Conservation (phyloP, 306 rosid genomes). For the Dalbergia cochinchinensis region DNA sequence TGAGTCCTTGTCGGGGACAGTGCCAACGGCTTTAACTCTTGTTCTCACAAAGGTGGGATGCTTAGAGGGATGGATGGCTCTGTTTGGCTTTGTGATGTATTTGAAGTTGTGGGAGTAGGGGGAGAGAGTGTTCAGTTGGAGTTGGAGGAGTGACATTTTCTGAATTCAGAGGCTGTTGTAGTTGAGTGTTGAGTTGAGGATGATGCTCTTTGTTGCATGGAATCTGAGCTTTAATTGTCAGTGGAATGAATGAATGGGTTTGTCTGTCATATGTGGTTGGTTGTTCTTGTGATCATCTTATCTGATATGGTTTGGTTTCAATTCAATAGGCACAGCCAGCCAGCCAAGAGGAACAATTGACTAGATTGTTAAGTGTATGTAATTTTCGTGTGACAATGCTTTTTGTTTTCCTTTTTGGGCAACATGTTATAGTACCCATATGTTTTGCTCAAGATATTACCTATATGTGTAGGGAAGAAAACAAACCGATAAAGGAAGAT, state of each 20-base stretch:
- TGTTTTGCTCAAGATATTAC: too few species aligned
- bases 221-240: neutral
- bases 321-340: too few species aligned
- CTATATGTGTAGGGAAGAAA: too few species aligned
- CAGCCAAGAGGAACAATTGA: too few species aligned
- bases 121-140: slow-evolving; percentile 55
- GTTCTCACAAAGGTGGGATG: slow-evolving; percentile 48
- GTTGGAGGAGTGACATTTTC: slow-evolving; percentile 61
- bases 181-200: neutral
- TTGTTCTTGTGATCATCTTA: slow-evolving; percentile 54
- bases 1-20: slow-evolving; percentile 61
- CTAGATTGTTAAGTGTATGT: too few species aligned
- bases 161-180: neutral
- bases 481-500: too few species aligned
- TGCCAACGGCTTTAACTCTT: slow-evolving; percentile 69
- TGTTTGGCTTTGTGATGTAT: slow-evolving; percentile 1
- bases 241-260: neutral
- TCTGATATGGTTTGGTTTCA: slow-evolving; percentile 41
- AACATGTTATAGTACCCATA: too few species aligned
- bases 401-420: too few species aligned
- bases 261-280: slow-evolving; percentile 45
- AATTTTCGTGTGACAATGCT: too few species aligned
- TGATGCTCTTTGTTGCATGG: slow-evolving; percentile 29
- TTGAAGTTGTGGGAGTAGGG: slow-evolving; percentile 53
- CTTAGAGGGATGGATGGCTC: slow-evolving; percentile 45